A percentile compares a stretch with the other conserved stretches of the same genome.
These are phyloP conservation scores for Solanum dulcamara DNA, from an alignment of 257 asterid genomes.

Conservation along the genomic window DNA sequence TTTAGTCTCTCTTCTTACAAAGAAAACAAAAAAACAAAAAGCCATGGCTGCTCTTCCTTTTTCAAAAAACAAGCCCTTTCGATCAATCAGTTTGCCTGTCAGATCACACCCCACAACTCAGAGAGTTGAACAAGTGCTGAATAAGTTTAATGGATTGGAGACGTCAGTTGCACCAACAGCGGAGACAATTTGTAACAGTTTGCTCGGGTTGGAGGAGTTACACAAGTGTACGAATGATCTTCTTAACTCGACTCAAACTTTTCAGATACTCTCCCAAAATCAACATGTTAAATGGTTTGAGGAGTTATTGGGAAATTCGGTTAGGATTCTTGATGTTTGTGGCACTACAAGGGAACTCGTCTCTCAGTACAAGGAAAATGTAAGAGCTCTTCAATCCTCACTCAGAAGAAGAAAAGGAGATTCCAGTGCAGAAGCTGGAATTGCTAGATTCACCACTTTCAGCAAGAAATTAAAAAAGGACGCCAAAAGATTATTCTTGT, in stretches of 20 bases:
- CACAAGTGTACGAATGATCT: slow-evolving; percentile 10
- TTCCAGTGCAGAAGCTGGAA: background rate
- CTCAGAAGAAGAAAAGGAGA: slow-evolving; percentile 20
- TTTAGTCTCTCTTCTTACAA: background rate
- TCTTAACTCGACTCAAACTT: slow-evolving; percentile 9
- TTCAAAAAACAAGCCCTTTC: slow-evolving; percentile 6
- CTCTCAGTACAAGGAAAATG: slow-evolving; percentile 7
- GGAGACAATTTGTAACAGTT: background rate
- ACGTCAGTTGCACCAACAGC: background rate
- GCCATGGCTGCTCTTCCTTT: background rate
- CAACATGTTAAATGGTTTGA: slow-evolving; percentile 7
- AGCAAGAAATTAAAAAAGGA: slow-evolving; percentile 12
- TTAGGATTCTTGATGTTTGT: slow-evolving; percentile 16
- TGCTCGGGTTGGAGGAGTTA: slow-evolving; percentile 10
- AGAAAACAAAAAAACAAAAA: background rate
- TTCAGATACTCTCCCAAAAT: background rate
- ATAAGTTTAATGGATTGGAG: background rate
- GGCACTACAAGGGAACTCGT: slow-evolving; percentile 2
- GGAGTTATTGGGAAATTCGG: slow-evolving; percentile 8
- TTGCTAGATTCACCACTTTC: background rate
- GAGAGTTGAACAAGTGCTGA: background rate
- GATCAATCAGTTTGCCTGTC: background rate
- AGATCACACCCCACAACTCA: slow-evolving; percentile 8
- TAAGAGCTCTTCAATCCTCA: slow-evolving; percentile 14
- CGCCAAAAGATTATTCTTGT: background rate